phyloP scores from a whole-genome alignment of 2,329 filamentous ascomycete species.

The Ceratocystis cacaofunesta region DNA sequence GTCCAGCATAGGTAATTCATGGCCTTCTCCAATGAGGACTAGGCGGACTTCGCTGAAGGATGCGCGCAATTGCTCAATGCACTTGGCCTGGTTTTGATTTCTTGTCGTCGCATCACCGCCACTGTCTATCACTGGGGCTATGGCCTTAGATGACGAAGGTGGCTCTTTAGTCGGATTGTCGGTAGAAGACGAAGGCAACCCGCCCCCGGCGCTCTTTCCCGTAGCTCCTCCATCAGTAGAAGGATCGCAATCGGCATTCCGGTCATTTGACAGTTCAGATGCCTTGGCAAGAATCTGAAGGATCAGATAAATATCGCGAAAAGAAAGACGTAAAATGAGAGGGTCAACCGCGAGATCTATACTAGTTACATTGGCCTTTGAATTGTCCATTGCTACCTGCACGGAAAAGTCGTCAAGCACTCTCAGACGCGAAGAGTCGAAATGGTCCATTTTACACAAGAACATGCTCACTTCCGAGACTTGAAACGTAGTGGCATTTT shows the following conservation, averaged over 20 bases:
- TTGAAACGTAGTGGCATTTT: conserved; percentile 86
- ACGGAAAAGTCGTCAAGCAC: conserved; percentile 96
- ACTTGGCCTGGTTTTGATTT: conserved; percentile 20
- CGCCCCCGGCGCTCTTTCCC: background rate
- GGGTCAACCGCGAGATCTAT: conserved; percentile 85
- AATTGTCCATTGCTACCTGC: conserved; percentile 70
- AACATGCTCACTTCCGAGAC: conserved; percentile 96
- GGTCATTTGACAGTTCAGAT: conserved; percentile 62
- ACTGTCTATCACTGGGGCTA: background rate
- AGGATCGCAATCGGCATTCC: conserved; percentile 23
- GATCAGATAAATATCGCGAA: conserved; percentile 86
- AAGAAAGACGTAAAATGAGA: conserved; percentile 72
- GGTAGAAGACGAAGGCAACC: background rate
- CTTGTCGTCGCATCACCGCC: background rate
- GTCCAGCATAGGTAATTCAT: conserved; percentile 90
- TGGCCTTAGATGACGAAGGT: too few species aligned
- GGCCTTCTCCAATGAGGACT: conserved; percentile 85
- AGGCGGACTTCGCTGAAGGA: conserved; percentile 78
- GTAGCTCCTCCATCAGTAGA: background rate
- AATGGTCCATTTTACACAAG: conserved; percentile 93
- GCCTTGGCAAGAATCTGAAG: conserved; percentile 86
- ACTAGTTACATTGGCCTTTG: conserved; percentile 48
- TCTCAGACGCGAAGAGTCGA: conserved; percentile 75
- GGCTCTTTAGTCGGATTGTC: background rate
- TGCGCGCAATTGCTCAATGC: conserved; percentile 66